Conservation (phyloP, 106 monocot species). For the Dendrobium chrysotoxum region DNA sequence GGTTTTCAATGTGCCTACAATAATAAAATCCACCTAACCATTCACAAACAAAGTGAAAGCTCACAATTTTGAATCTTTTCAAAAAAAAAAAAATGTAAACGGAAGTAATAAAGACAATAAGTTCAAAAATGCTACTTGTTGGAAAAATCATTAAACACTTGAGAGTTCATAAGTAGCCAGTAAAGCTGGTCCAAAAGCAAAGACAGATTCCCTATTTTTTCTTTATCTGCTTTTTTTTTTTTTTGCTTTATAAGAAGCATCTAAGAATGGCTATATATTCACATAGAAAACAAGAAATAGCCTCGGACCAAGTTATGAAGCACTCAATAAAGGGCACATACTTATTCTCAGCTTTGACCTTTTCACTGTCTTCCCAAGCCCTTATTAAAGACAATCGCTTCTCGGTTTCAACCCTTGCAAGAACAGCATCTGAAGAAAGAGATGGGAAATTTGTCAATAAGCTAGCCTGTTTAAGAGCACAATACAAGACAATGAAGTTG, state of each 20-base stretch:
- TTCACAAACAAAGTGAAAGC: too few species aligned
- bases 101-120: too few species aligned
- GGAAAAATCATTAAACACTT: too few species aligned
- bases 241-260: background rate
- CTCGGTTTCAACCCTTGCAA: slow-evolving; percentile 46
- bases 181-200: background rate
- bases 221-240: background rate
- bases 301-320: background rate
- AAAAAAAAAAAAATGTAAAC: too few species aligned
- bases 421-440: slow-evolving; percentile 32
- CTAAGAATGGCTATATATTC: background rate
- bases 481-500: background rate
- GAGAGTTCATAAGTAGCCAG: background rate
- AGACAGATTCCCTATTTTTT: background rate
- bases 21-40: too few species aligned
- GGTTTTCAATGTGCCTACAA: too few species aligned
- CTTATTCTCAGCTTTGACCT: slow-evolving; percentile 65
- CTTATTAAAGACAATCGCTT: slow-evolving; percentile 49
- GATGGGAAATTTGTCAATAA: background rate
- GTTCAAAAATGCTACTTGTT: too few species aligned
- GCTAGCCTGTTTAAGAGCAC: background rate
- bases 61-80: too few species aligned
- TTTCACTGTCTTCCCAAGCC: slow-evolving; percentile 69
- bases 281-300: background rate
- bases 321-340: slow-evolving; percentile 12